A percentile compares a stretch with the other conserved stretches of the same genome.
These are phyloP conservation scores for Neurospora tetraspora DNA, from an alignment of 495 filamentous ascomycete species.

Conservation along the genomic window DNA sequence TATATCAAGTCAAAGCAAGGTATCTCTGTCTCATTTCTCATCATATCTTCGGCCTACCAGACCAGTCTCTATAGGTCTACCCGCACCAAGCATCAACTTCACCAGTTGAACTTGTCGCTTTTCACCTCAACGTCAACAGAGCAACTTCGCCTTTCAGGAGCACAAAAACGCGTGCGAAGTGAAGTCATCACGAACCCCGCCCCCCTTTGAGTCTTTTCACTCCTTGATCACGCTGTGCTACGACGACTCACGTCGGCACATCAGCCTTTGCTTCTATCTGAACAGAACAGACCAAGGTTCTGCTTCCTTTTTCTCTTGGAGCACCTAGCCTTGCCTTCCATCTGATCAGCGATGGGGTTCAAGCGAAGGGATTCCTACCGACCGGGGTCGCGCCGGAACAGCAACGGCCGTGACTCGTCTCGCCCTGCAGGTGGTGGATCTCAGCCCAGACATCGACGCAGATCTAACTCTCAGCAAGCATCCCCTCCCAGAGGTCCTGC, in stretches of 20 bases:
- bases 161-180: background rate
- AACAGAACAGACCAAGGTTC: background rate
- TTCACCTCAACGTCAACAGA: background rate
- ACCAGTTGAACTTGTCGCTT: background rate
- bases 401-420: background rate
- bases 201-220: background rate
- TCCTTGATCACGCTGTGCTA: background rate
- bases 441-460: background rate
- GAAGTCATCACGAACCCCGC: background rate
- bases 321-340: background rate
- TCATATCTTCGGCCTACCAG: background rate
- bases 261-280: background rate
- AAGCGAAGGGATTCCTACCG: background rate
- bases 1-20: background rate
- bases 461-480: background rate
- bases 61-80: background rate
- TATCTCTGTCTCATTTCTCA: background rate
- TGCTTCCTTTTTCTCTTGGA: background rate
- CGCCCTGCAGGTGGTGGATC: background rate
- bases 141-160: background rate
- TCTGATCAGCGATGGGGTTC: background rate
- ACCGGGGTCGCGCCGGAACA: background rate
- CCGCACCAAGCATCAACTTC: background rate
- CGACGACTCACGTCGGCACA: background rate
- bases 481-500: background rate